Evolutionary conservation across 2,329 filamentous ascomycete genomes (phyloP), one percentile per base, ranked within the genome.

Genomic region (Hymenoscyphus repandus): DNA sequence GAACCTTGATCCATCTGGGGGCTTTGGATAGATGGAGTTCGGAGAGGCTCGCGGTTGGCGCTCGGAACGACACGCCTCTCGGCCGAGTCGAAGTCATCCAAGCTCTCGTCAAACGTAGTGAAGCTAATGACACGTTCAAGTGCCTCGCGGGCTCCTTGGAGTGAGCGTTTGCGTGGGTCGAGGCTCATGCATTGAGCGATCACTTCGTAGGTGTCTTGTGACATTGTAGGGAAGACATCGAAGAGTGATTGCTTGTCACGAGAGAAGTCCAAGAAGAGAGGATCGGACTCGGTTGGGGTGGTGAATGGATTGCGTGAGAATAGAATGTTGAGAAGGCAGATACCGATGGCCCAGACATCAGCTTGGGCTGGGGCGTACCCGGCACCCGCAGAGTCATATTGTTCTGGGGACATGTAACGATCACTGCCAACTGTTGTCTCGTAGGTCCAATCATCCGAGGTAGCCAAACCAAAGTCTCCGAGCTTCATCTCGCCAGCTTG

Each of bases 331-430:
- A 99, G 79, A 58, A 99, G 75, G 69, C 93, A 96, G 70, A 99
- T 92, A 57, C 93, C 93, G 66, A 99, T 88, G 51, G 93, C 90
- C 93, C 93, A 99, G 62, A 96, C 84, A 68, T 99, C 93, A 46
- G 93, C 93, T 72, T 93, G 83, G 41, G 89, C 88, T 42, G 93
- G 91, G 50, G 90, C 92, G 72, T 99, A 99, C 53, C 93, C 93
- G 56, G 80, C 82, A 56, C 85, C 85, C 60, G 85, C 82, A 47
- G 91, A 90, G 68, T 97, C 92, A 64, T 93, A 97, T 70, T 99
- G 93, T 72, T 99, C 93, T 5, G 93, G 93, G 50, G 93, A 91
- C 93, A 99, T 99, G 74, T 99, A 99, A 50, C 93, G 90, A 68
- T 99, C 93, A 68, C 93, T 97, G 59, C 93, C 93, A 42, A 99